Conservation (phyloP, 495 filamentous ascomycete species). For the Lophiotrema nucula region DNA sequence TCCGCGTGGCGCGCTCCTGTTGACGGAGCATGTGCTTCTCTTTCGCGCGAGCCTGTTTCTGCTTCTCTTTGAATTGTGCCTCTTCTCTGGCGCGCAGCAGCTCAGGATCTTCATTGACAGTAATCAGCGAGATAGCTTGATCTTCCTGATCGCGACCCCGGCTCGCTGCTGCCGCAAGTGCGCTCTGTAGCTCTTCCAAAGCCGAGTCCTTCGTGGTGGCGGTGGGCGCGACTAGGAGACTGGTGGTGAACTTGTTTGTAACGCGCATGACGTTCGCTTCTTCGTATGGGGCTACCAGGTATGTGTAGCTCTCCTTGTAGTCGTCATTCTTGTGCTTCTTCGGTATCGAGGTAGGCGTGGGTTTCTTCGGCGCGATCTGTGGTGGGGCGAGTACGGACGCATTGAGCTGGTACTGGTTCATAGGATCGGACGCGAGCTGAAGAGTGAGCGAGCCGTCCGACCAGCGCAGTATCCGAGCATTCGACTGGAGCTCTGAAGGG, state of each 20-base stretch:
- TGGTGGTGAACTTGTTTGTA: slow-evolving; percentile 76
- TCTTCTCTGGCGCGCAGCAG: slow-evolving; percentile 74
- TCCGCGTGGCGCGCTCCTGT: slow-evolving; percentile 60
- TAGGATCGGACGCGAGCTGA: slow-evolving; percentile 67
- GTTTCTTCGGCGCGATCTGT: slow-evolving; percentile 45
- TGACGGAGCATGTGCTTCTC: slow-evolving; percentile 45
- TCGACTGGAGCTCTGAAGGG: slow-evolving; percentile 63
- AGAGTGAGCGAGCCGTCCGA: slow-evolving; percentile 82
- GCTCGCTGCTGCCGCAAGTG: slow-evolving; percentile 60
- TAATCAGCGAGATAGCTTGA: slow-evolving; percentile 55
- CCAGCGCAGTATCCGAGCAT: slow-evolving; percentile 76
- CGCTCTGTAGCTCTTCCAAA: slow-evolving; percentile 68
- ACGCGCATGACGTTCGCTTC: slow-evolving; percentile 67
- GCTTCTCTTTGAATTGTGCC: slow-evolving; percentile 37
- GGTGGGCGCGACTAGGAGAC: slow-evolving; percentile 69
- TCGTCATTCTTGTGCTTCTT: slow-evolving; percentile 54
- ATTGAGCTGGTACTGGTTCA: slow-evolving; percentile 75
- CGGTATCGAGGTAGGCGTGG: slow-evolving; percentile 47
- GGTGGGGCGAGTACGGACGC: slow-evolving; percentile 73
- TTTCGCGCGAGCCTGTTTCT: slow-evolving; percentile 19
- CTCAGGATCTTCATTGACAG: slow-evolving; percentile 74
- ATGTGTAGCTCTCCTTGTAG: slow-evolving; percentile 75
- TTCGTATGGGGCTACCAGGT: slow-evolving; percentile 72
- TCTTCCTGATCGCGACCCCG: slow-evolving; percentile 58
- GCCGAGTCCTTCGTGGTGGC: slow-evolving; percentile 73